Evolutionary conservation across 768 basidiomycete genomes (phyloP).

Genomic region (Mycena epipterygia): DNA sequence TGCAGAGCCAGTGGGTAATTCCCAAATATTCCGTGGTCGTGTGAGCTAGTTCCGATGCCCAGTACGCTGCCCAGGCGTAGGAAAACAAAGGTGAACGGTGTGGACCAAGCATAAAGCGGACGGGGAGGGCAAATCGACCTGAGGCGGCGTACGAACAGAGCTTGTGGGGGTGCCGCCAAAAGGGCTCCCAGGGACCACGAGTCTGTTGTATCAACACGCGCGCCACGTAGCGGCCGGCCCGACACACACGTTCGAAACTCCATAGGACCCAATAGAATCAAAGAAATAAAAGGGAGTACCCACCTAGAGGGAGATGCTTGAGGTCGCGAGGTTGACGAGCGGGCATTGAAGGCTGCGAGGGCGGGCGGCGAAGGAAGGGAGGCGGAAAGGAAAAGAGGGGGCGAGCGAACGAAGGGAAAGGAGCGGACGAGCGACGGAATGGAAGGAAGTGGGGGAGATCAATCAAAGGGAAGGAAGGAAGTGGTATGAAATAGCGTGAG

Average conservation of each 20-base stretch:
- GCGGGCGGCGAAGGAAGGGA: not conserved
- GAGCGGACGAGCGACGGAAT: not conserved
- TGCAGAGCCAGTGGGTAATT: constrained; percentile 22
- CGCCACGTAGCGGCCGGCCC: constrained; percentile 6
- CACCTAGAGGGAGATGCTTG: not conserved
- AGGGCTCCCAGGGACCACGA: not conserved
- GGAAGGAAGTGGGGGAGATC: not conserved
- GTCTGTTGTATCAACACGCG: not conserved
- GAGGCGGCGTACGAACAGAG: constrained; percentile 2
- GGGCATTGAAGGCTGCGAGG: not conserved
- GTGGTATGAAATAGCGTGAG: no score
- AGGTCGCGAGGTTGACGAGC: no score
- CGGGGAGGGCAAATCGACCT: constrained; percentile 18
- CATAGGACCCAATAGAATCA: constrained; percentile 1
- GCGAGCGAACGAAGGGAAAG: not conserved
- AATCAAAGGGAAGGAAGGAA: not conserved
- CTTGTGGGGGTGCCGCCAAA: not conserved
- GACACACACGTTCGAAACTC: not conserved
- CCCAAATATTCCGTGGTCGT: constrained; percentile 13
- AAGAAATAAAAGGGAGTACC: not conserved
- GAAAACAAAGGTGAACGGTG: constrained; percentile 1
- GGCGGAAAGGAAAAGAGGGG: not conserved
- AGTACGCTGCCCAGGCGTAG: not conserved
- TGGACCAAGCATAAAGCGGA: constrained; percentile 15
- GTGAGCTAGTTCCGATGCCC: not conserved